Evolutionary conservation across 495 filamentous ascomycete genomes (phyloP), one percentile per base, ranked within the genome.

Genomic region (Niebla homalea): DNA sequence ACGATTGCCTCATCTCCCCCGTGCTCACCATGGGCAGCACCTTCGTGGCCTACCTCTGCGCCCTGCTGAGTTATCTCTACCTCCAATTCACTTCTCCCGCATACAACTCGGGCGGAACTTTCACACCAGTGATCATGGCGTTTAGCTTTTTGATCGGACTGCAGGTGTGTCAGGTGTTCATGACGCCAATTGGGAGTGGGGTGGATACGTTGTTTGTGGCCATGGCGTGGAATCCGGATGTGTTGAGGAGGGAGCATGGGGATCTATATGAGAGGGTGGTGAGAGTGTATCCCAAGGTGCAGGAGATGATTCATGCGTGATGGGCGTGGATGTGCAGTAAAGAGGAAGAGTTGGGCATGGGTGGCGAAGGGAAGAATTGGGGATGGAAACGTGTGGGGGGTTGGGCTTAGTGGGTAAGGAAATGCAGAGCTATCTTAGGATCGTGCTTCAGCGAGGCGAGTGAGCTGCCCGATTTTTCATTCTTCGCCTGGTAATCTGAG

Each of bases 1-100:
- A 90, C 64, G 88, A 96, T 58, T 93, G 86, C 60, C 75, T 97
- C 22, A 84, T 95, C 54, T 85, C 87, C 0, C 89, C 88, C 0
- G 88, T 97, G 15, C 68, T 97, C n/a, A 85, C 68, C 36, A 89
- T 94, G 78, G 89, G 87, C 43, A 78, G 84, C 2, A 78, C 80
- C 0, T 90, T 90, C 54, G 81, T 94, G 36, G 85, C 78, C 4
- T 94, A 89, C 58, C 72, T 84, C 44, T 89, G 84, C 58, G 83
- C 86, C 5, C 62, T 94, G 47, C 70, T 94, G 25, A 78, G 86
- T 0, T 95, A 88, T 66, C 66, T 92, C 36, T 95, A 94, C 61
- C 76, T 95, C 46, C 69, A 84, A 58, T 84, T 77, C 64, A 94
- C 89, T 7, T 62, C 76, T 2, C 90, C 89, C 0, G 65, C 71